phyloP scores from a whole-genome alignment of 192 early-diverging fungal genomes.

The Coemansia asiatica region DNA sequence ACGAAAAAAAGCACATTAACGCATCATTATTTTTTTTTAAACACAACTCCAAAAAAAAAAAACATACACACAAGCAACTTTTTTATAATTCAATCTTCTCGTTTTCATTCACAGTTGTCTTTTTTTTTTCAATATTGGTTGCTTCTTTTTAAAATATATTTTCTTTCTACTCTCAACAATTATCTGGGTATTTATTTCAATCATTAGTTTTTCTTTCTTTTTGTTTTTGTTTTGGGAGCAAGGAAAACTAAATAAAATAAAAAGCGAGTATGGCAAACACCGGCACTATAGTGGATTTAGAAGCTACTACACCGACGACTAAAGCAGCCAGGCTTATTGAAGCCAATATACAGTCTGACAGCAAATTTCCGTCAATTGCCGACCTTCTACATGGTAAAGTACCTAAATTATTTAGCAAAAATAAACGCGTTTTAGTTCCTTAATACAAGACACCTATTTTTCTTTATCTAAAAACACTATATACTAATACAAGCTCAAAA shows the following conservation, averaged over 20 bases:
- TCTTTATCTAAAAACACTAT: constrained; percentile 8
- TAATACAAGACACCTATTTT: constrained; percentile 6
- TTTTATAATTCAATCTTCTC: neutral
- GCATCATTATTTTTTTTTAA: constrained; percentile 1
- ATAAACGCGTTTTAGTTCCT: constrained; percentile 1
- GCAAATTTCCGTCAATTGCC: constrained; percentile 45
- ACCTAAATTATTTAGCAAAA: neutral
- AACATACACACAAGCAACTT: neutral
- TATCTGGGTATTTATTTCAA: neutral
- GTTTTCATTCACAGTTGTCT: neutral
- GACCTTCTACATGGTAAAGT: constrained; percentile 53
- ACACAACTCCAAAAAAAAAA: neutral
- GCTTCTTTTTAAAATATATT: constrained; percentile 6
- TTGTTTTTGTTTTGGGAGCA: neutral
- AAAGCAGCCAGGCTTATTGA: constrained; percentile 39
- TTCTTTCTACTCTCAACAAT: neutral
- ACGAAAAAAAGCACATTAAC: neutral
- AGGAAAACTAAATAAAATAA: neutral
- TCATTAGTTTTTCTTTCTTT: neutral
- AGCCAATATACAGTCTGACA: constrained; percentile 36
- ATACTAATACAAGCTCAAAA: too few species aligned
- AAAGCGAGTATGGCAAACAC: constrained; percentile 8
- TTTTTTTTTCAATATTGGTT: neutral
- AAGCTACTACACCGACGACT: constrained; percentile 11
- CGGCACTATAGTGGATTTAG: neutral